Evolutionary conservation across 495 filamentous ascomycete species (phyloP), one percentile per base, ranked within the genome.

Genomic region (Hyaloscypha finlandica): DNA sequence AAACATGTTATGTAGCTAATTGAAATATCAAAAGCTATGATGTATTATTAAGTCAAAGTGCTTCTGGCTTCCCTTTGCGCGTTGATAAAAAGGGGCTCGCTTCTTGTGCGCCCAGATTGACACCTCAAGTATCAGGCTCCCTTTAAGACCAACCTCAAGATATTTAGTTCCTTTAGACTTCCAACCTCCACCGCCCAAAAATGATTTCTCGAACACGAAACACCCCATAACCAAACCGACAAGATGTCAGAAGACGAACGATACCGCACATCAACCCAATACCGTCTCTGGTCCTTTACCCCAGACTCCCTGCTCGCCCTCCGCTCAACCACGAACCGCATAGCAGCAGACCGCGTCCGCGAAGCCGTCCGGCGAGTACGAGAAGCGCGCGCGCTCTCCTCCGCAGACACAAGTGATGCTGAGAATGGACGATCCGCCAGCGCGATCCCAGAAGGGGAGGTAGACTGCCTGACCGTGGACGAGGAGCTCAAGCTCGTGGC

Each of bases 241-340:
- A 78, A 63, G 65, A 84, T 90, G 83, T 86, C 83, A 65, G 95
- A 99, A 83, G 95, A 99, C 76, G 90, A 90, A 67, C 82, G 93
- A 58, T 99, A 98, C 80, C 90, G 90, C n/a, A 81, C 89, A 22
- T 95, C 93, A 0, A 94, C 92, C 53, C 95, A 99, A 77, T 97
- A 87, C 75, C 86, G 90, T 48, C 79, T 92, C 48, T 99, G 96
- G 94, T 96, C 94, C n/a, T 98, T 92, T 77, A 92, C 93, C 0
- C 86, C 89, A 9, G 76, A 87, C 9, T 83, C 88, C 11, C 85
- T 99, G 20, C 81, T 83, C 35, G 77, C 87, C 2, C 79, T 92
- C 16, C 90, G 96, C 56, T 79, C 83, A 33, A 87, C 84, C 19
- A 96, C 95, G 11, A 97, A 97, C 77, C 74, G 81, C 20, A 79